A percentile compares a stretch with the other conserved stretches of the same genome.
phyloP scores from a whole-genome alignment of 2,329 filamentous ascomycete genomes.

The Colletotrichum filicis region DNA sequence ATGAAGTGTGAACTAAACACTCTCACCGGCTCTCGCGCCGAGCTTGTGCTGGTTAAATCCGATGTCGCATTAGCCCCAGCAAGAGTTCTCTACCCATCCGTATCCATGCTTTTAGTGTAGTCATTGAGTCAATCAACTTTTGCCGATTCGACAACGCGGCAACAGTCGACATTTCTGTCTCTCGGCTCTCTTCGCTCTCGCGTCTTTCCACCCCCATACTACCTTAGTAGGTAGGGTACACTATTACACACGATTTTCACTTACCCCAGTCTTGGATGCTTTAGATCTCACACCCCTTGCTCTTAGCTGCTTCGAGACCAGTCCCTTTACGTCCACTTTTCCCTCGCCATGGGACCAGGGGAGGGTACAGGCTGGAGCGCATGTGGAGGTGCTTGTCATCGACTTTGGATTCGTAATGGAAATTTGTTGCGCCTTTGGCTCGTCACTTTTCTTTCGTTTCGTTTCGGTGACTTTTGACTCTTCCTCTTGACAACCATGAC shows the following conservation, averaged over 20 bases:
- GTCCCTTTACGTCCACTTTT: not conserved
- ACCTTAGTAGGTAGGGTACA: not conserved
- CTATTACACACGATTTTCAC: not conserved
- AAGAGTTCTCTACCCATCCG: too few relatives aligned
- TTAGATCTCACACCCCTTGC: not conserved
- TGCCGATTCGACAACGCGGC: conserved; percentile 29
- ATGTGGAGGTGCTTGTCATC: conserved; percentile 32
- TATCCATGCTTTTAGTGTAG: not conserved
- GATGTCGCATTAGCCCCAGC: conserved; percentile 3
- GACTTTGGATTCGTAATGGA: conserved; percentile 25
- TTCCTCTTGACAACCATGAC: not conserved
- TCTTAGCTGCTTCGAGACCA: conserved; percentile 8
- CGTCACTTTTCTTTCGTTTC: not conserved
- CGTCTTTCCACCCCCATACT: not conserved
- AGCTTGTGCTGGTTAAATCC: conserved; percentile 7
- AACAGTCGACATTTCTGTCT: not conserved
- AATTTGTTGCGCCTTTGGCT: not conserved
- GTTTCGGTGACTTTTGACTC: not conserved
- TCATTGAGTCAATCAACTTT: not conserved
- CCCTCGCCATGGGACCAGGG: conserved; percentile 21
- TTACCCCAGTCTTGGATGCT: not conserved
- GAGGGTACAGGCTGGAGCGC: conserved; percentile 8
- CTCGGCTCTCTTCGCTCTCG: not conserved
- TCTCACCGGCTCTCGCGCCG: not conserved
- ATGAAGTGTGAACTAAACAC: not conserved